Conservation (phyloP, 2,329 filamentous ascomycete genomes). For the Blastomyces silverae region DNA sequence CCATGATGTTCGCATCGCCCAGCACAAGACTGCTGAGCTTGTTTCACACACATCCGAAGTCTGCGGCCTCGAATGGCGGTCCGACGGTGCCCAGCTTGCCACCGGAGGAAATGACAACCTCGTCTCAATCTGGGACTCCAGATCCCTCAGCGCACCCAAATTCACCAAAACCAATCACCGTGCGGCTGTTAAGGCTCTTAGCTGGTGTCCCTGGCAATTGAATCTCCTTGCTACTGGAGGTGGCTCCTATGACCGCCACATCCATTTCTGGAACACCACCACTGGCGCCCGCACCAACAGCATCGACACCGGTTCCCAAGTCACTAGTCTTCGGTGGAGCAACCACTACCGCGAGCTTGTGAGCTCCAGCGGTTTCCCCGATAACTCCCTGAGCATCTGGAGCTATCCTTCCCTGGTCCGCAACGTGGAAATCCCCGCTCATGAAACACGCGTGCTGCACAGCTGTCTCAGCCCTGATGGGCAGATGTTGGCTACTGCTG, state of each 20-base stretch:
- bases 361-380: constrained; percentile 95
- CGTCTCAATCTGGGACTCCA: constrained; percentile 97
- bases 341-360: constrained; percentile 97
- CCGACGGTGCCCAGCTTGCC: constrained; percentile 91
- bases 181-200: constrained; percentile 93
- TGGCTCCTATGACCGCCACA: constrained; percentile 92
- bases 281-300: constrained; percentile 97
- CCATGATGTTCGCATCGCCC: constrained; percentile 93
- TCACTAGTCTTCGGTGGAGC: constrained; percentile 94
- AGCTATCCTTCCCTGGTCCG: constrained; percentile 95
- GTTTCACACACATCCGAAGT: constrained; percentile 97
- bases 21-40: constrained; percentile 97
- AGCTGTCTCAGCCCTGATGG: constrained; percentile 95
- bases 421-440: constrained; percentile 95
- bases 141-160: constrained; percentile 86
- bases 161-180: constrained; percentile 99
- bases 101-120: constrained; percentile 99
- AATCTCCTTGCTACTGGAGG: constrained; percentile 95
- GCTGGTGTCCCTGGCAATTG: constrained; percentile 98
- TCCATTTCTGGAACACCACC: constrained; percentile 99
- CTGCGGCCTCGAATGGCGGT: constrained; percentile 94
- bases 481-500: constrained; percentile 93
- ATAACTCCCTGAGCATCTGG: constrained; percentile 98
- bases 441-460: constrained; percentile 94
- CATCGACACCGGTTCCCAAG: constrained; percentile 96